Conservation (phyloP, 129 eudicot species). For the Flaveria brownii region DNA sequence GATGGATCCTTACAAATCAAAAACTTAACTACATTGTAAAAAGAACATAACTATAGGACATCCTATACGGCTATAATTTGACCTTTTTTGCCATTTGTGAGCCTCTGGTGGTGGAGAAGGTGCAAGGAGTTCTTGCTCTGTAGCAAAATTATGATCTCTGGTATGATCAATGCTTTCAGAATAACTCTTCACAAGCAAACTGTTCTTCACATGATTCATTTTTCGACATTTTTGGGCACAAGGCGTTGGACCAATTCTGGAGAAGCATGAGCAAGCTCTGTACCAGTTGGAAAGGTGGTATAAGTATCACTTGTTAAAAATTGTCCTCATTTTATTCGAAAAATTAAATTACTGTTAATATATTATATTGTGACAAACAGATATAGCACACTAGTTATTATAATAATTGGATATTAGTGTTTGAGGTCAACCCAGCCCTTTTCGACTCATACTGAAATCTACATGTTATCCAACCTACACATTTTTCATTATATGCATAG, state of each 20-base stretch:
- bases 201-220: slow-evolving; percentile 31
- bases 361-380: not conserved
- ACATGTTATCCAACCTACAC: not conserved
- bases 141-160: not conserved
- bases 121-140: slow-evolving; percentile 8
- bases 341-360: not conserved
- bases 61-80: slow-evolving; percentile 24
- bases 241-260: slow-evolving; percentile 75
- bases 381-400: not conserved
- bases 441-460: not conserved
- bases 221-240: slow-evolving; percentile 56
- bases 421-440: not conserved
- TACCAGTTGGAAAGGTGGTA: slow-evolving; percentile 5
- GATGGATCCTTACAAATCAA: slow-evolving; percentile 27
- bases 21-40: slow-evolving; percentile 22
- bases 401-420: not conserved
- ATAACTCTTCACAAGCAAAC: slow-evolving; percentile 1
- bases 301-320: not conserved
- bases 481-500: not conserved
- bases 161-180: not conserved
- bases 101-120: slow-evolving; percentile 12
- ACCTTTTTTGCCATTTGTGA: slow-evolving; percentile 11
- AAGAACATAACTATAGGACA: slow-evolving; percentile 18
- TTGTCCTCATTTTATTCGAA: not conserved
- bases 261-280: slow-evolving; percentile 77